A percentile compares a stretch with the other conserved stretches of the same genome.
Evolutionary conservation across 768 basidiomycete genomes (phyloP).

Genomic region (Chlorophyllum brunneum): DNA sequence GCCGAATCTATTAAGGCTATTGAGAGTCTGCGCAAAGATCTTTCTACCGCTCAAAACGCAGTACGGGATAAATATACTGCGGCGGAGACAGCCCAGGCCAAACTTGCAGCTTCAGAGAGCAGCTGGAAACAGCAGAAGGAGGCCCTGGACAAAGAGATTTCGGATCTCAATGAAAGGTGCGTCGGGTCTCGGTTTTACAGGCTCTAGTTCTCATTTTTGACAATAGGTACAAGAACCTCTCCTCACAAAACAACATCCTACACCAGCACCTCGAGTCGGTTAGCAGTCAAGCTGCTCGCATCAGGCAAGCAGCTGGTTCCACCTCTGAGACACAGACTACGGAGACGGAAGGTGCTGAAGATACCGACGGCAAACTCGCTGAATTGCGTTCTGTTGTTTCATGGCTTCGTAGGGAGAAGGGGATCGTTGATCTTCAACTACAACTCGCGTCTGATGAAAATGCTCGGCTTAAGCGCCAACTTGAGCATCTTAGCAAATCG

Average conservation of each 20-base stretch:
- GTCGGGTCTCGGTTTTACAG: neutral
- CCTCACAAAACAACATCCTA: slow-evolving; percentile 69
- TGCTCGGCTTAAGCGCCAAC: slow-evolving; percentile 65
- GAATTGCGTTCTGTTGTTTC: slow-evolving; percentile 77
- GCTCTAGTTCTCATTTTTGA: neutral
- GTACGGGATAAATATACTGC: slow-evolving; percentile 57
- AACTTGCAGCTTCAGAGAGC: slow-evolving; percentile 62
- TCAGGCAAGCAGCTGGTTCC: slow-evolving; percentile 57
- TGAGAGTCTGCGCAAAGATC: slow-evolving; percentile 59
- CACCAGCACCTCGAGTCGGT: slow-evolving; percentile 85
- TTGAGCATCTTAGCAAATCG: slow-evolving; percentile 66
- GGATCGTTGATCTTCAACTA: slow-evolving; percentile 84
- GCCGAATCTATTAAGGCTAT: slow-evolving; percentile 80
- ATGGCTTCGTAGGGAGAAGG: slow-evolving; percentile 87
- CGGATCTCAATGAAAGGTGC: slow-evolving; percentile 70
- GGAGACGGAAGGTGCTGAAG: slow-evolving; percentile 44
- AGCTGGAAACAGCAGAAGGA: slow-evolving; percentile 84
- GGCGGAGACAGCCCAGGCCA: slow-evolving; percentile 73
- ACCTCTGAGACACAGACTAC: slow-evolving; percentile 23
- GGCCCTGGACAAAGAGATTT: slow-evolving; percentile 71
- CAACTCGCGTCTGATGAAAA: slow-evolving; percentile 78
- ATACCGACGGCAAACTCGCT: slow-evolving; percentile 59
- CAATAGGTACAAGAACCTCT: slow-evolving; percentile 66
- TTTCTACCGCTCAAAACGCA: slow-evolving; percentile 45
- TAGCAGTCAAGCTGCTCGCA: slow-evolving; percentile 77